Evolutionary conservation across 2,329 filamentous ascomycete genomes (phyloP).

Genomic region (Colletotrichum siamense): DNA sequence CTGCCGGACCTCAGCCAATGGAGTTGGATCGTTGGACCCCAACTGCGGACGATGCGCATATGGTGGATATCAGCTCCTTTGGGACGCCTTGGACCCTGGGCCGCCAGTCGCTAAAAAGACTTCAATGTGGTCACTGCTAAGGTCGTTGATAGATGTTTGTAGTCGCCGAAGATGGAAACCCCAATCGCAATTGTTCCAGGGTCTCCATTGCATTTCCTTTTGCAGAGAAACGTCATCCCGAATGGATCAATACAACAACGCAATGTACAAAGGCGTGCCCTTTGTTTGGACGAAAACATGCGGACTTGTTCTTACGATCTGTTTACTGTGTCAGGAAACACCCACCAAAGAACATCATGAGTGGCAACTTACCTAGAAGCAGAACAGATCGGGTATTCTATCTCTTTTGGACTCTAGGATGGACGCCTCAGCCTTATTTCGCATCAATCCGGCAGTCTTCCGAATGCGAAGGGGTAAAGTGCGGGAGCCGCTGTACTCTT

Average conservation of each 20-base stretch:
- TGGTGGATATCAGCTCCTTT: neutral
- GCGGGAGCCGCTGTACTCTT: neutral
- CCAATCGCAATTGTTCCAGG: too few species aligned
- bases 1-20: neutral
- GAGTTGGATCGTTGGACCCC: neutral
- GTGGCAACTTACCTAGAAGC: neutral
- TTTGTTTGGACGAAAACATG: too few species aligned
- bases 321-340: neutral
- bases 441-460: neutral
- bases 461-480: neutral
- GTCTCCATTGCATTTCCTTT: too few species aligned
- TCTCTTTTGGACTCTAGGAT: neutral
- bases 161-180: too few species aligned
- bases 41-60: neutral
- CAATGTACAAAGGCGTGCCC: neutral
- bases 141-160: too few species aligned
- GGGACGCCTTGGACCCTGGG: neutral
- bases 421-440: neutral
- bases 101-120: too few species aligned
- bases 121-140: too few species aligned
- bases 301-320: neutral
- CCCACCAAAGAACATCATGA: accelerated
- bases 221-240: too few species aligned
- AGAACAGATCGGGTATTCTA: neutral
- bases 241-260: too few species aligned